Percentiles rank a stretch among this genome's conserved stretches.
These are phyloP conservation scores for Didymella exigua DNA, from an alignment of 2,329 filamentous ascomycete genomes.

Conservation along the genomic window DNA sequence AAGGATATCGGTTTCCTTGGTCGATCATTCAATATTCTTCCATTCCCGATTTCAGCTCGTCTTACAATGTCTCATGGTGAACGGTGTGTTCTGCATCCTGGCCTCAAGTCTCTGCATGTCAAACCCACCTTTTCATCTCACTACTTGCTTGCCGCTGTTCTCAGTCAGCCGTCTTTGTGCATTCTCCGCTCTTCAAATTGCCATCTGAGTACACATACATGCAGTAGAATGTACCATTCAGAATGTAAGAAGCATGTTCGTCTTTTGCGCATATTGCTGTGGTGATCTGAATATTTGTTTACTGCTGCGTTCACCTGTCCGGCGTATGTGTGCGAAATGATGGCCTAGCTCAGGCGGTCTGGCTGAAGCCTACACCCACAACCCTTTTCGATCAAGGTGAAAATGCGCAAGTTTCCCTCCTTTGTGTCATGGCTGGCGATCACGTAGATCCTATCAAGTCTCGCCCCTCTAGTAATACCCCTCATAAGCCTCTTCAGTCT, in stretches of 20 bases:
- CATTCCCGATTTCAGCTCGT: conserved; percentile 10
- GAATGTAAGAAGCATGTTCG: background rate
- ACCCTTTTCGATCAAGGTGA: background rate
- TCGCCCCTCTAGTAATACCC: background rate
- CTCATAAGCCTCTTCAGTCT: background rate
- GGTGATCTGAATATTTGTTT: background rate
- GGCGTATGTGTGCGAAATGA: too few species aligned
- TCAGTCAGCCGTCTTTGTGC: background rate
- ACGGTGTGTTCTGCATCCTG: conserved; percentile 1
- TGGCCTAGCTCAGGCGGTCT: background rate
- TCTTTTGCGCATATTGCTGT: background rate
- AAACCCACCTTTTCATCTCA: conserved; percentile 5
- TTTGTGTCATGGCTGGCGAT: background rate
- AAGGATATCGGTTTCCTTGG: conserved; percentile 18
- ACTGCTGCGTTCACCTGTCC: background rate
- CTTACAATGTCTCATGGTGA: conserved; percentile 12
- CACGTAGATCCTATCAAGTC: background rate
- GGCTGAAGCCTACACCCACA: background rate
- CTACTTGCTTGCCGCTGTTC: conserved; percentile 3
- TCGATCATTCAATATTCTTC: conserved; percentile 17
- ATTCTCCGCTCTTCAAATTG: conserved; percentile 9
- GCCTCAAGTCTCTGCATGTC: background rate
- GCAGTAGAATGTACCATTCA: conserved; percentile 12
- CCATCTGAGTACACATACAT: conserved; percentile 11
- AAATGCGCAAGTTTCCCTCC: background rate